A percentile compares a stretch with the other conserved stretches of the same genome.
Conservation (phyloP, 2,329 filamentous ascomycete species). For the Malbranchea zuffiana region DNA sequence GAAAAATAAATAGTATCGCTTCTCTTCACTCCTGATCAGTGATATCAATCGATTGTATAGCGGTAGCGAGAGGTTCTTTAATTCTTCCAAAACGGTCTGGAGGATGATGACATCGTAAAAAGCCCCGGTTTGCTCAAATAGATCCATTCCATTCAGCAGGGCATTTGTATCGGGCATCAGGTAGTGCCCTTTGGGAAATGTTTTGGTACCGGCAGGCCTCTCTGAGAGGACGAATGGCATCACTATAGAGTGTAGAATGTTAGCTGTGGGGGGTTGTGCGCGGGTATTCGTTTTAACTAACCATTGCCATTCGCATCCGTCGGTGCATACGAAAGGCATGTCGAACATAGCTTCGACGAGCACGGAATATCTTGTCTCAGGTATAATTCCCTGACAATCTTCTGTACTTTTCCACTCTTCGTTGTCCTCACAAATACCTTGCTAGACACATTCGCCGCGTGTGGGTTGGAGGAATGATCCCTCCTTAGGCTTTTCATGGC, state of each 20-base stretch:
- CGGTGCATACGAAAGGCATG: constrained; percentile 64
- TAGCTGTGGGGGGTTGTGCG: constrained; percentile 1
- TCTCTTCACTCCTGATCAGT: constrained; percentile 88
- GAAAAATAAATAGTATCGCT: constrained; percentile 97
- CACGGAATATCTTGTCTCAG: constrained; percentile 94
- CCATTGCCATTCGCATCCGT: constrained; percentile 67
- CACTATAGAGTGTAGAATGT: constrained; percentile 38
- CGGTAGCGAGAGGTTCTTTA: constrained; percentile 84
- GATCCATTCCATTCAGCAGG: constrained; percentile 87
- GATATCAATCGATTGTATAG: constrained; percentile 88
- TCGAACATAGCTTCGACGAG: constrained; percentile 76
- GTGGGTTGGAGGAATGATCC: constrained; percentile 42
- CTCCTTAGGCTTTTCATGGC: constrained; percentile 55
- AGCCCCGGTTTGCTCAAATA: constrained; percentile 82
- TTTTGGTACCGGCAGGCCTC: constrained; percentile 70
- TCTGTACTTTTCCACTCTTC: constrained; percentile 93
- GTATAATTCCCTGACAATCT: constrained; percentile 95
- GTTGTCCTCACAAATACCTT: constrained; percentile 94
- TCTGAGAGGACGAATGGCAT: constrained; percentile 80
- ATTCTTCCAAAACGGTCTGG: constrained; percentile 91
- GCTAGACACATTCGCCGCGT: constrained; percentile 70
- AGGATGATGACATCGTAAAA: constrained; percentile 97
- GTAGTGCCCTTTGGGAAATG: constrained; percentile 81
- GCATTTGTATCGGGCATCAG: constrained; percentile 94
- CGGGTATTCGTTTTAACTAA: constrained; percentile 33